Conservation (phyloP, 306 rosid genomes). For the Cercis canadensis region DNA sequence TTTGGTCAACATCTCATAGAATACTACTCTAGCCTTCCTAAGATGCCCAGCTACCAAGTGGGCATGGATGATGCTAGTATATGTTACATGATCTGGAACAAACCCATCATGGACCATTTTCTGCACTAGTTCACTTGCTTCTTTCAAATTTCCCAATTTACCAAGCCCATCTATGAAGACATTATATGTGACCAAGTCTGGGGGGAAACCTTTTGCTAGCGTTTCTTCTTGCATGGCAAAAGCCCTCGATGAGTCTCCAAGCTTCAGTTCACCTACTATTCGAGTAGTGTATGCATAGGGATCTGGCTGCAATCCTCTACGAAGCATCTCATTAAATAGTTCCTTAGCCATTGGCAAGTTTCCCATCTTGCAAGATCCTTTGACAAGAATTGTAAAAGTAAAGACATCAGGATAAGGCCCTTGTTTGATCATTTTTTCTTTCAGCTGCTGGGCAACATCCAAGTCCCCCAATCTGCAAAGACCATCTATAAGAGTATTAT, state of each 20-base stretch:
- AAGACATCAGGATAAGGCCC: slow-evolving; percentile 69
- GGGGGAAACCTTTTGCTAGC: slow-evolving; percentile 68
- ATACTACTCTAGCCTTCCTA: slow-evolving; percentile 61
- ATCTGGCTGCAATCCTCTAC: slow-evolving; percentile 67
- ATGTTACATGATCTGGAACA: slow-evolving; percentile 73
- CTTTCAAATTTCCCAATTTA: slow-evolving; percentile 61
- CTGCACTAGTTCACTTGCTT: slow-evolving; percentile 54
- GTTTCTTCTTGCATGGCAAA: slow-evolving; percentile 77
- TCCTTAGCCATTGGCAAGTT: slow-evolving; percentile 68
- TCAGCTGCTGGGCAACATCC: slow-evolving; percentile 62
- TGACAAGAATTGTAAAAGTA: slow-evolving; percentile 74
- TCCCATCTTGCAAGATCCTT: slow-evolving; percentile 64
- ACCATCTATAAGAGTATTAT: slow-evolving; percentile 78
- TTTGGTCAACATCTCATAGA: slow-evolving; percentile 66
- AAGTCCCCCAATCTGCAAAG: slow-evolving; percentile 70
- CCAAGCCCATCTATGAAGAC: slow-evolving; percentile 66
- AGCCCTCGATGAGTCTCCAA: slow-evolving; percentile 65
- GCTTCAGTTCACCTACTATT: slow-evolving; percentile 68
- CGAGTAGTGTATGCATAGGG: slow-evolving; percentile 66
- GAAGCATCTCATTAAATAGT: slow-evolving; percentile 72
- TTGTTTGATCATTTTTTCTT: slow-evolving; percentile 58
- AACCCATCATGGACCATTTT: slow-evolving; percentile 59
- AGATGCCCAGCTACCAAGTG: slow-evolving; percentile 60
- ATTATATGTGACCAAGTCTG: slow-evolving; percentile 71
- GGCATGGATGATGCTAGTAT: slow-evolving; percentile 79